Conservation (phyloP, 805 yeast species). For the Priceomyces medius region DNA sequence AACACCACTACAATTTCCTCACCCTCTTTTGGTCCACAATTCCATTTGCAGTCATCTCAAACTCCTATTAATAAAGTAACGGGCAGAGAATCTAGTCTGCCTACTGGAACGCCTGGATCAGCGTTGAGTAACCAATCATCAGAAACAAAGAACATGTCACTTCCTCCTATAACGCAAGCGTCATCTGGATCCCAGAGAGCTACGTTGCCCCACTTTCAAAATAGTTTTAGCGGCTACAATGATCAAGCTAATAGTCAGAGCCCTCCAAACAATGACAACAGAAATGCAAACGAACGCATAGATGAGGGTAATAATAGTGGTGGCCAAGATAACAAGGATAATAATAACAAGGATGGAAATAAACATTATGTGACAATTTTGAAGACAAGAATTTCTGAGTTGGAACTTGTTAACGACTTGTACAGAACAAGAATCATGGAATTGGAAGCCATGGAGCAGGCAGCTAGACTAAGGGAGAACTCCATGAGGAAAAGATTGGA, state of each 20-base stretch:
- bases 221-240: slow-evolving; percentile 10
- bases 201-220: slow-evolving; percentile 28
- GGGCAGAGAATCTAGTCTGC: slow-evolving; percentile 9
- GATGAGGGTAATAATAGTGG: slow-evolving; percentile 7
- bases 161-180: slow-evolving; percentile 28
- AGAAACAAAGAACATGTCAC: slow-evolving; percentile 14
- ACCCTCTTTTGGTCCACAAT: slow-evolving; percentile 50
- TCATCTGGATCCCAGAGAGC: slow-evolving; percentile 15
- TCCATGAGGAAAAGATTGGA: slow-evolving; percentile 50
- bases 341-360: slow-evolving; percentile 7
- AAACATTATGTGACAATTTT: slow-evolving; percentile 41
- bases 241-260: slow-evolving; percentile 9
- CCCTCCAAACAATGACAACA: slow-evolving; percentile 3
- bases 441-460: slow-evolving; percentile 67
- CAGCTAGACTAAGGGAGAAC: slow-evolving; percentile 50
- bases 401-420: slow-evolving; percentile 87
- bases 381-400: slow-evolving; percentile 77
- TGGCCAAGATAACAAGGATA: slow-evolving; percentile 11
- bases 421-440: slow-evolving; percentile 81
- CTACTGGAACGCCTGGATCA: slow-evolving; percentile 18
- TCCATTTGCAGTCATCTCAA: slow-evolving; percentile 20
- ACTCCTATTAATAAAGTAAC: background rate
- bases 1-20: slow-evolving; percentile 26
- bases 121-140: slow-evolving; percentile 19
- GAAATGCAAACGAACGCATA: slow-evolving; percentile 11